Evolutionary conservation across 306 rosid species (phyloP).

Genomic region (Myrica gale): DNA sequence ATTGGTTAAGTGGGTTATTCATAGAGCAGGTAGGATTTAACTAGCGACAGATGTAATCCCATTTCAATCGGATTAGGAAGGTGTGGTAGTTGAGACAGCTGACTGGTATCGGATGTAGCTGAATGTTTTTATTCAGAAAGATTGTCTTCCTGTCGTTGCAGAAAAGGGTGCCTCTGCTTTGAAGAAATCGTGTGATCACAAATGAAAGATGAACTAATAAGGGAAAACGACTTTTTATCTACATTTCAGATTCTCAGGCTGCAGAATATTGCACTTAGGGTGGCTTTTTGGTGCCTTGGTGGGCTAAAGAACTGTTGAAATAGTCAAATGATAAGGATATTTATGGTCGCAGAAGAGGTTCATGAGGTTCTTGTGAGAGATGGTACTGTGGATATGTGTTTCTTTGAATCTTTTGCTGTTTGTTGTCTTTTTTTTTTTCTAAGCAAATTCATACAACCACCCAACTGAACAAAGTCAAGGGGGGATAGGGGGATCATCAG

Average conservation of each 20-base stretch:
- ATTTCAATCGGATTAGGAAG: constrained; percentile 5
- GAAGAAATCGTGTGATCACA: background rate
- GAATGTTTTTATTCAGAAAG: background rate
- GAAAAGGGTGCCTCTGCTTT: background rate
- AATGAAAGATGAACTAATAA: background rate
- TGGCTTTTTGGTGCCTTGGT: too few species aligned
- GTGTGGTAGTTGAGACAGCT: constrained; percentile 3
- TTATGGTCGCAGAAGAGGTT: background rate
- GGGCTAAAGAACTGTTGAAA: too few species aligned
- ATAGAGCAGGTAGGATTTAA: background rate
- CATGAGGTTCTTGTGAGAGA: background rate
- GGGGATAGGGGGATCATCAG: too few species aligned
- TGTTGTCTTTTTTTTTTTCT: too few species aligned
- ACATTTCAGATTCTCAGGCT: too few species aligned
- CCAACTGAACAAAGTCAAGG: too few species aligned
- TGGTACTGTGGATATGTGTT: background rate
- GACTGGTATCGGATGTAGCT: background rate
- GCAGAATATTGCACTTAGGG: too few species aligned
- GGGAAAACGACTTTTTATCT: background rate
- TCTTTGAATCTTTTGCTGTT: too few species aligned
- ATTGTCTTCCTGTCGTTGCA: background rate
- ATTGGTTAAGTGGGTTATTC: background rate
- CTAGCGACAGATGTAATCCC: background rate
- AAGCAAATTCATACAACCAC: too few species aligned
- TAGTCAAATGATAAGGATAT: too few species aligned